Conservation (phyloP, 176 grass and related monocot species). For the Oryza meridionalis region DNA sequence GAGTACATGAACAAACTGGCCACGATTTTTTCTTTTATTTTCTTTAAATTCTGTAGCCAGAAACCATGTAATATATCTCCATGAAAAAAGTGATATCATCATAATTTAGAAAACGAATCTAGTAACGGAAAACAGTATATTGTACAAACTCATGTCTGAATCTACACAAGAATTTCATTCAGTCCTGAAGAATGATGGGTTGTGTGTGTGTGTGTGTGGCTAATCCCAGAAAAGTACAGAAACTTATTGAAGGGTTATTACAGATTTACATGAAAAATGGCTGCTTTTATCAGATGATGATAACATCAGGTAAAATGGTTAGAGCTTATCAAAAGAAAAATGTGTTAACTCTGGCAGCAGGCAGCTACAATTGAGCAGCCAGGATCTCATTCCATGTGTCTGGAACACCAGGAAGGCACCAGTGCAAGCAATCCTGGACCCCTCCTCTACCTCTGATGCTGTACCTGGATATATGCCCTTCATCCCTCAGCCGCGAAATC, state of each 20-base stretch:
- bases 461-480: slow-evolving; percentile 63
- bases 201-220: background rate
- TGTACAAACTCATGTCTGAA: background rate
- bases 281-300: background rate
- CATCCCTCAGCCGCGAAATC: slow-evolving; percentile 50
- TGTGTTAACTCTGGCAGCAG: background rate
- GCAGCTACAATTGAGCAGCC: slow-evolving; percentile 47
- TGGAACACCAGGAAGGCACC: slow-evolving; percentile 65
- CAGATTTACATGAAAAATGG: background rate
- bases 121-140: background rate
- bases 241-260: background rate
- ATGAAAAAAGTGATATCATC: background rate
- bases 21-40: background rate
- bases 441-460: slow-evolving; percentile 37
- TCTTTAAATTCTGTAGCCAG: background rate
- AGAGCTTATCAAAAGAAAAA: slow-evolving; percentile 5
- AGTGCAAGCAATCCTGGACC: slow-evolving; percentile 59
- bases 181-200: background rate
- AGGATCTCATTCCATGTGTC: slow-evolving; percentile 70
- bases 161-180: background rate
- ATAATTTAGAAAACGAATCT: background rate
- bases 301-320: background rate
- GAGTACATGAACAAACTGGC: background rate
- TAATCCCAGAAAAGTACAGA: background rate
- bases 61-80: background rate